Base-by-base conservation (phyloP, 169 alveolate genomes). In the Plasmodium coatneyi region DNA sequence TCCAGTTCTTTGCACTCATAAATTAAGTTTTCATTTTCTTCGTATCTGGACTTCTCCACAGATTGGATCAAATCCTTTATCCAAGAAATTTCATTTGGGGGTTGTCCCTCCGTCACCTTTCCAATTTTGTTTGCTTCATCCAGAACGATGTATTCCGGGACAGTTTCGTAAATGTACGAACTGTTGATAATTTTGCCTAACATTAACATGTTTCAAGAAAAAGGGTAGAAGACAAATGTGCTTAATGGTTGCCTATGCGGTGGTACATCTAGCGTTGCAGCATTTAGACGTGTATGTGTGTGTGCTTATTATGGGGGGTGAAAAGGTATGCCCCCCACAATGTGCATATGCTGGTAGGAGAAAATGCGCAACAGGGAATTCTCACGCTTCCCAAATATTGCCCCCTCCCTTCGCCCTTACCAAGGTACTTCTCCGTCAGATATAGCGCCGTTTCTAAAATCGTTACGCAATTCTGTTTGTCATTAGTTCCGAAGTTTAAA, bases 401-500 rank as follows among this genome's bases (percentile, higher is more conserved):
- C 14, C 76, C 76, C 5, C 71, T n/a, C 34, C 19, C 10, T 83
- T 70, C 32, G 22, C 22, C n/a, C 80, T 70, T 39, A 84, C 93
- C 93, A 49, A 84, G 19, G 30, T 84, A 84, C 54, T 84, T 84
- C 46, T 84, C 93, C 22, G 82, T 46, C 43, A 84, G 86, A 22
- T 84, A 78, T 5, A 84, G 43, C 28, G 86, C 86, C 16, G 93
- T 84, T 76, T 84, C 93, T 76, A 84, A 28, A 84, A 84, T 70
- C 2, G 80, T n/a, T 52, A 84, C 84, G 16, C 80, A 30, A 30
- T 84, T 84, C 7, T 19, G 32, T 76, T 46, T 84, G 71, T 84
- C 86, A 74, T 74, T 84, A n/a, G 93, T 84, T 28, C 93, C 93
- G 3, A 74, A 72, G 46, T 84, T 84, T 76, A 84, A 84, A 52